Conservation (phyloP, 2,329 filamentous ascomycete species). For the Aotearoamyces nothofagi region DNA sequence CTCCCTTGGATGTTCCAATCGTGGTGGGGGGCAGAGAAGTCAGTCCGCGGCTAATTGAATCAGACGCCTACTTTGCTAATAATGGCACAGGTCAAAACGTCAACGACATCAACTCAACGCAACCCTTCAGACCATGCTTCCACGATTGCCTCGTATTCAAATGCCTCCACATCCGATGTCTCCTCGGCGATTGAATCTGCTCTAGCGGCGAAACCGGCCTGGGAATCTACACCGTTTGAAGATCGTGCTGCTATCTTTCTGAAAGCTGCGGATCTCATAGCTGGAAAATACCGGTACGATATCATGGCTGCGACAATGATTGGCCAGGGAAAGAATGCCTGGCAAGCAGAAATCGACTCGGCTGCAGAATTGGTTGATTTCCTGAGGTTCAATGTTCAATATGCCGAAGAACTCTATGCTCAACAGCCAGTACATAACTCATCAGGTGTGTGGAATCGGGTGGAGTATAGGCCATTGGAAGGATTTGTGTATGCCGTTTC, state of each 20-base stretch:
- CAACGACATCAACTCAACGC: slow-evolving; percentile 48
- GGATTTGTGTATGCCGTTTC: slow-evolving; percentile 87
- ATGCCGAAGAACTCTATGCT: slow-evolving; percentile 76
- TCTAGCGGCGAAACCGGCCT: slow-evolving; percentile 63
- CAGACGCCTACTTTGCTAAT: slow-evolving; percentile 14
- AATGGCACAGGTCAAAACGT: slow-evolving; percentile 40
- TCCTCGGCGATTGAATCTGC: slow-evolving; percentile 65
- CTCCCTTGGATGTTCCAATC: slow-evolving; percentile 64
- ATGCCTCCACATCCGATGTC: slow-evolving; percentile 61
- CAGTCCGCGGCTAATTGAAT: slow-evolving; percentile 13
- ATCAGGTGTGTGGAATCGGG: slow-evolving; percentile 73
- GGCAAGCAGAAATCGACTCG: slow-evolving; percentile 71
- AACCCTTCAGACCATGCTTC: slow-evolving; percentile 67
- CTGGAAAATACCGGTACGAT: slow-evolving; percentile 85
- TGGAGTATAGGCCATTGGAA: slow-evolving; percentile 77
- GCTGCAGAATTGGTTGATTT: slow-evolving; percentile 90
- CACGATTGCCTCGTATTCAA: slow-evolving; percentile 66
- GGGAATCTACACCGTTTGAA: slow-evolving; percentile 73
- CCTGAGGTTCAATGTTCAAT: slow-evolving; percentile 82
- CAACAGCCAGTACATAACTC: slow-evolving; percentile 74
- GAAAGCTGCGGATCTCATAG: slow-evolving; percentile 82
- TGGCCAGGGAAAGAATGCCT: slow-evolving; percentile 25
- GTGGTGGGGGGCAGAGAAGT: slow-evolving; percentile 72
- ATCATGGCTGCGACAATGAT: slow-evolving; percentile 34
- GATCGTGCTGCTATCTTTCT: slow-evolving; percentile 87